phyloP scores from a whole-genome alignment of 345 rosid species.

The Isatis tinctoria region DNA sequence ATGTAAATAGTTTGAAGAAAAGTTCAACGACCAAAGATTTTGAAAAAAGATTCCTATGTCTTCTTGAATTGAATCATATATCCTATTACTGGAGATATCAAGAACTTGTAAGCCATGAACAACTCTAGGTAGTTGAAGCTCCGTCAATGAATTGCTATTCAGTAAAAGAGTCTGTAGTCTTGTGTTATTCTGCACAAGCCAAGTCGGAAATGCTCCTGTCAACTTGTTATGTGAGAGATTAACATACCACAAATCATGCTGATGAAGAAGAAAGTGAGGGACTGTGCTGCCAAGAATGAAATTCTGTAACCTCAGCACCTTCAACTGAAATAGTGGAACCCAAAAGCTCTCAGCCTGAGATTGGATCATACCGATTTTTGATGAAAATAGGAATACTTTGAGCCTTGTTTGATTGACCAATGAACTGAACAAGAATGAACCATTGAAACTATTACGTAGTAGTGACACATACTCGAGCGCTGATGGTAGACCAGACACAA shows the following conservation, averaged over 20 bases:
- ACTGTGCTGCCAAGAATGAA: neutral
- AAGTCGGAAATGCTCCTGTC: slow-evolving; percentile 6
- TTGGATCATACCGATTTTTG: neutral
- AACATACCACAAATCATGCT: too few species aligned
- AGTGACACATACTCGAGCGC: neutral
- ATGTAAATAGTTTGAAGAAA: neutral
- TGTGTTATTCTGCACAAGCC: slow-evolving; percentile 26
- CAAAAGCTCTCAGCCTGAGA: neutral
- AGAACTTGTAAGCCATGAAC: slow-evolving; percentile 6
- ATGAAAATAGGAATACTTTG: neutral
- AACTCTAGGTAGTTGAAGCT: slow-evolving; percentile 14
- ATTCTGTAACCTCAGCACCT: neutral
- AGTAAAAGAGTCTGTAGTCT: neutral
- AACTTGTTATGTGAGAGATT: too few species aligned
- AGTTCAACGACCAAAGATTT: neutral
- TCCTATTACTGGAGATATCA: slow-evolving; percentile 5
- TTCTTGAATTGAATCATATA: neutral
- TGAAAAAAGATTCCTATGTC: slow-evolving; percentile 10
- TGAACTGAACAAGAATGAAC: slow-evolving; percentile 10
- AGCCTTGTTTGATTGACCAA: slow-evolving; percentile 16
- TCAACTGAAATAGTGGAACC: slow-evolving; percentile 19
- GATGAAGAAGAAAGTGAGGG: too few species aligned
- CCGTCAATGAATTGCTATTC: neutral
- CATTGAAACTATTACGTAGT: neutral
- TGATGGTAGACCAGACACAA: neutral